Percentiles rank a stretch among this genome's conserved stretches.
phyloP scores from a whole-genome alignment of 371 early-diverging fungal genomes.

The Rhizomucor pusillus region DNA sequence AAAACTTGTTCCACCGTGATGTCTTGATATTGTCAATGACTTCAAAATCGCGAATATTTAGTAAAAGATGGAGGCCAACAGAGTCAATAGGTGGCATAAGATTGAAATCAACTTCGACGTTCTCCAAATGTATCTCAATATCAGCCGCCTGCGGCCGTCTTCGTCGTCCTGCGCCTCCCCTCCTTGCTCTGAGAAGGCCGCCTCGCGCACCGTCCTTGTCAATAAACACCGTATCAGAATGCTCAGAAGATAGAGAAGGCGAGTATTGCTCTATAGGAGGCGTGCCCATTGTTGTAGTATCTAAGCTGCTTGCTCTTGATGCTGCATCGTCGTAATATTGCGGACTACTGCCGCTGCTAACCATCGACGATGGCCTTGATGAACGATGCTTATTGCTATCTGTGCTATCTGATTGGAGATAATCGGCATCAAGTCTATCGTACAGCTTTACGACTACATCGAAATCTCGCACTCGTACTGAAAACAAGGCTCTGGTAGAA shows the following conservation, averaged over 20 bases:
- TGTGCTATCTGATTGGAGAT: slow-evolving; percentile 16
- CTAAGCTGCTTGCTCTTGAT: slow-evolving; percentile 12
- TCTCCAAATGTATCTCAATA: slow-evolving; percentile 59
- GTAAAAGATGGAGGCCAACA: slow-evolving; percentile 45
- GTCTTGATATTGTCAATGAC: slow-evolving; percentile 77
- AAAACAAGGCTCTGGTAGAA: slow-evolving; percentile 29
- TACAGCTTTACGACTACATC: slow-evolving; percentile 62
- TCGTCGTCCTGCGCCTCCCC: neutral
- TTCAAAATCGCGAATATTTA: slow-evolving; percentile 66
- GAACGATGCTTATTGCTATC: neutral
- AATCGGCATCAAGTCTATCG: slow-evolving; percentile 61
- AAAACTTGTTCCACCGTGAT: slow-evolving; percentile 75
- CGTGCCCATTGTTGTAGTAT: slow-evolving; percentile 1
- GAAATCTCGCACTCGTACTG: slow-evolving; percentile 55
- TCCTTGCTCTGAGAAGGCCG: neutral
- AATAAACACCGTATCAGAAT: neutral
- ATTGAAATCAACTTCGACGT: slow-evolving; percentile 57
- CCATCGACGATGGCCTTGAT: neutral
- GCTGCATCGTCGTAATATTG: neutral
- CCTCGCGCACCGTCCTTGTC: neutral
- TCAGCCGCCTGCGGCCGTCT: slow-evolving; percentile 30
- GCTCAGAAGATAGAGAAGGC: slow-evolving; percentile 4
- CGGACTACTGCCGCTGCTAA: slow-evolving; percentile 5
- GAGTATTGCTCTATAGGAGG: neutral
- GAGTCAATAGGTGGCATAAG: slow-evolving; percentile 47